phyloP scores from a whole-genome alignment of 441 rosid species.

The Flueggea neowawraea region DNA sequence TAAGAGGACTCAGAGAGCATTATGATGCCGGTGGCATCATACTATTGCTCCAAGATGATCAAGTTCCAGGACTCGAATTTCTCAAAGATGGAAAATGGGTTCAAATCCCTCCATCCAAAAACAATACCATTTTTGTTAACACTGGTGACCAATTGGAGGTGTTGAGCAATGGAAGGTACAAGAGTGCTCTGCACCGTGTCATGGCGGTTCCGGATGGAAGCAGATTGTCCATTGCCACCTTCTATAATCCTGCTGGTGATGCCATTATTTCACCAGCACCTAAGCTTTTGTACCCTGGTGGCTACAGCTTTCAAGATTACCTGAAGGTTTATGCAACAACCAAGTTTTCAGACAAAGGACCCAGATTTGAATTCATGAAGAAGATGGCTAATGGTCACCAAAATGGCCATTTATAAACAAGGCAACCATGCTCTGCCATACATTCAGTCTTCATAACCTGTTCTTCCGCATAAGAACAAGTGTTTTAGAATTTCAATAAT shows the following conservation, averaged over 20 bases:
- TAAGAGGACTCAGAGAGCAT: constrained; percentile 81
- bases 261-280: constrained; percentile 78
- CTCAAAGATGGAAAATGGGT: constrained; percentile 77
- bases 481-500: no score
- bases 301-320: constrained; percentile 67
- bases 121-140: constrained; percentile 76
- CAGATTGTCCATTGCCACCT: constrained; percentile 81
- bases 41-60: constrained; percentile 79
- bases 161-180: constrained; percentile 75
- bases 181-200: constrained; percentile 69
- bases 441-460: background rate
- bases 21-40: constrained; percentile 95
- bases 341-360: constrained; percentile 62
- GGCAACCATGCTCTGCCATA: background rate
- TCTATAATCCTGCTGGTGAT: constrained; percentile 81
- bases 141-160: constrained; percentile 84
- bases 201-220: constrained; percentile 67
- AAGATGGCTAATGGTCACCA: constrained; percentile 30
- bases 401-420: constrained; percentile 20
- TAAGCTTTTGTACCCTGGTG: constrained; percentile 53
- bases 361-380: constrained; percentile 69
- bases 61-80: constrained; percentile 75
- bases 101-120: constrained; percentile 81
- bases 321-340: constrained; percentile 65
- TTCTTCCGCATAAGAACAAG: background rate